phyloP scores from a whole-genome alignment of 495 filamentous ascomycete species.

The Rusavskia elegans region DNA sequence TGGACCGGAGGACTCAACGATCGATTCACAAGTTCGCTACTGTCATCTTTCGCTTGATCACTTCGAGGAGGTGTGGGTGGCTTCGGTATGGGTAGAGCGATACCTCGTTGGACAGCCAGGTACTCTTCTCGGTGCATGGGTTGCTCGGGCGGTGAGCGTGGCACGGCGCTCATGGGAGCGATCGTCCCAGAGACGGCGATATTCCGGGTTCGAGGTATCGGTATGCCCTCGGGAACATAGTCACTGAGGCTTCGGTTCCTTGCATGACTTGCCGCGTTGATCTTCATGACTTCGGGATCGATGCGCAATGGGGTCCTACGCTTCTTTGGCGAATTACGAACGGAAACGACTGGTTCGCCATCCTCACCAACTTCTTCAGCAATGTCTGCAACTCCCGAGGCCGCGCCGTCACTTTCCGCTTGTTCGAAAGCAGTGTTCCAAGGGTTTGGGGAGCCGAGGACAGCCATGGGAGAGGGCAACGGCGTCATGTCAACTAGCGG shows the following conservation, averaged over 20 bases:
- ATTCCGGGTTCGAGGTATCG: conserved; percentile 48
- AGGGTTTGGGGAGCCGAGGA: conserved; percentile 53
- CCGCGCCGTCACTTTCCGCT: conserved; percentile 17
- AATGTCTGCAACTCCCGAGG: not conserved
- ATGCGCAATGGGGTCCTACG: conserved; percentile 33
- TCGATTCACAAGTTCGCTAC: conserved; percentile 25
- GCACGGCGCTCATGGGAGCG: conserved; percentile 22
- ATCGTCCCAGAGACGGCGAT: conserved; percentile 50
- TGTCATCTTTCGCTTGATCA: conserved; percentile 14
- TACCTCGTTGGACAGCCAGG: conserved; percentile 59
- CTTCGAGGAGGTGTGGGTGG: conserved; percentile 60
- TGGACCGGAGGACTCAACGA: not conserved
- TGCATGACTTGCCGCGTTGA: conserved; percentile 26
- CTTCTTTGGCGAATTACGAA: conserved; percentile 30
- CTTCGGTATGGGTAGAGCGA: conserved; percentile 38
- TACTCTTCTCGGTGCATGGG: conserved; percentile 67
- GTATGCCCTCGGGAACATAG: conserved; percentile 56
- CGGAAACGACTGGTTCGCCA: conserved; percentile 4
- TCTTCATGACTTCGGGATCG: conserved; percentile 12
- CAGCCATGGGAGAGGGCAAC: conserved; percentile 72
- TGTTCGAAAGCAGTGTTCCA: conserved; percentile 41
- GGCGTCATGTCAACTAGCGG: conserved; percentile 86
- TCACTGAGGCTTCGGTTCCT: conserved; percentile 79
- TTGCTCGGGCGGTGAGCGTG: conserved; percentile 22
- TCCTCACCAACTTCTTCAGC: not conserved